Conservation (phyloP, 2,329 filamentous ascomycete species). For the Clonostachys chloroleuca region DNA sequence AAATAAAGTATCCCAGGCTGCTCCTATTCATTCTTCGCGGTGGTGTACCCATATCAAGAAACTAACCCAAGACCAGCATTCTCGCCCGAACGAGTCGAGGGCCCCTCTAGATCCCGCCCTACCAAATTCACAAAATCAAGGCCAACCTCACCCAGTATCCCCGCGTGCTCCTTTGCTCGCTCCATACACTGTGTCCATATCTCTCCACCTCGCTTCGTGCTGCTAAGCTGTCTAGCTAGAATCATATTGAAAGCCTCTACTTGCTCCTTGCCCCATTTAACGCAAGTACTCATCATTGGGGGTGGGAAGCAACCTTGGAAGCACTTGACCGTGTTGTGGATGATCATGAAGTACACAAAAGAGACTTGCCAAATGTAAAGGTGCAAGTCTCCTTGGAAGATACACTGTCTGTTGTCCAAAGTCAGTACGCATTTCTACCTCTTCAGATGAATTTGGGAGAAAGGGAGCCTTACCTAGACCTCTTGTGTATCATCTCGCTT, state of each 20-base stretch:
- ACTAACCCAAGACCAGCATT: too few relatives aligned
- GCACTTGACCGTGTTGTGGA: conserved; percentile 86
- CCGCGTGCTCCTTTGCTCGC: conserved; percentile 74
- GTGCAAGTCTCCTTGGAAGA: conserved; percentile 90
- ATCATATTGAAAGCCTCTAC: conserved; percentile 87
- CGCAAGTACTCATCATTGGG: conserved; percentile 85
- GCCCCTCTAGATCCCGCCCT: conserved; percentile 46
- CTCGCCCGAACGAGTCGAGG: conserved; percentile 4
- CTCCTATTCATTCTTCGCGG: too few relatives aligned
- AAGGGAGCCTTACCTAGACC: conserved; percentile 61
- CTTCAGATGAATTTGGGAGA: background rate
- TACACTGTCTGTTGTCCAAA: conserved; percentile 64
- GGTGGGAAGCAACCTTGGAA: conserved; percentile 86
- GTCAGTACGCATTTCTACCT: background rate
- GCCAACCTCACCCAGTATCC: conserved; percentile 77
- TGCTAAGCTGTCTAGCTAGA: conserved; percentile 79
- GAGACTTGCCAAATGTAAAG: conserved; percentile 94
- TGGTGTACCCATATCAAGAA: too few relatives aligned
- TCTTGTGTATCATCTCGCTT: conserved; percentile 71
- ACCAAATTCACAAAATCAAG: conserved; percentile 85
- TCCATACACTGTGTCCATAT: conserved; percentile 82
- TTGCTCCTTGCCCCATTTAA: conserved; percentile 97
- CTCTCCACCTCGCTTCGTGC: conserved; percentile 69
- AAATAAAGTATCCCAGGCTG: too few relatives aligned
- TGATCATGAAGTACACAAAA: conserved; percentile 91